Evolutionary conservation across 306 rosid species (phyloP), one percentile per base, ranked within the genome.

Genomic region (Cucumis melo): DNA sequence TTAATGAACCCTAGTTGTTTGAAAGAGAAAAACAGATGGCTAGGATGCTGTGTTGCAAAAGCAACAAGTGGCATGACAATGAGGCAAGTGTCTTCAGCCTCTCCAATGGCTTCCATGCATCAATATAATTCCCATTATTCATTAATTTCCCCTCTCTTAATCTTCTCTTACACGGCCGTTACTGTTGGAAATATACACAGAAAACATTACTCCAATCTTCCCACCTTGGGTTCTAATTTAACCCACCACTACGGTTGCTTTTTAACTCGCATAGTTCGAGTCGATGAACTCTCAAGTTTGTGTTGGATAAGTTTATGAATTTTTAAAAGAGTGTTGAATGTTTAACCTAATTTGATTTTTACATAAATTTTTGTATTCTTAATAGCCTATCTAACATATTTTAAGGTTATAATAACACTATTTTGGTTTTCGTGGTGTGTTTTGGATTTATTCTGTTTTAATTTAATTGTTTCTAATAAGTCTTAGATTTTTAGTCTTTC

Each of bases 1-100:
- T n/a, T n/a, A n/a, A n/a, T n/a, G n/a, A n/a, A n/a, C n/a, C n/a
- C n/a, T n/a, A n/a, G n/a, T n/a, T 27, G 29, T 27, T 27, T 27
- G 29, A 27, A 3, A 27, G 29, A 27, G 29, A 66, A 32, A 41
- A 66, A 66, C 74, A 68, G 15, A 71, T 71, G 75, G 75, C 58
- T 24, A 24, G 3, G 24, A 29, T 12, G 16, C 32, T 54, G 64
- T 29, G 17, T 8, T 54, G 29, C 1, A 27, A 8, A 41, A 10
- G 53, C 53, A 74, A 79, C 89, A 83, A 83, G 63, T 83, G 87
- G 78, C 83, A 46, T 72, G 42, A 15, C 51, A 29, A 59, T 44
- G 54, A 38, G 42, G 74, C 64, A 78, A 55, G 77, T 75, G 58
- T 68, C 73, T 74, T 74, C 21, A 58, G 71, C 72, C 60, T 62